Conservation (phyloP, 192 early-diverging fungal species). For the Backusella australiensis region DNA sequence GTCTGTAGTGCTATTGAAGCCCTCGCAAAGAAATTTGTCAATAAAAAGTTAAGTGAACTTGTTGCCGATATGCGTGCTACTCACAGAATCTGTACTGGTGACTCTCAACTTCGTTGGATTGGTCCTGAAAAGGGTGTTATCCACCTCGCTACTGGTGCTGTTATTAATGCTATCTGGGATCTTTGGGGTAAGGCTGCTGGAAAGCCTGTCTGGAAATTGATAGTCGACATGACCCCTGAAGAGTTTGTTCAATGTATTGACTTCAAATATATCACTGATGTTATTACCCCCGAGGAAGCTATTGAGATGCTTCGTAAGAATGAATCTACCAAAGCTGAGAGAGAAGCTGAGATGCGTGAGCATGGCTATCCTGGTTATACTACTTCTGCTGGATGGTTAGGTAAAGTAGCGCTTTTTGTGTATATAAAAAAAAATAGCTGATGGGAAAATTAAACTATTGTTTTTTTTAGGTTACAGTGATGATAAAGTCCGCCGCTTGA, state of each 20-base stretch:
- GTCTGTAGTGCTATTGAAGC: constrained; percentile 34
- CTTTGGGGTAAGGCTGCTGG: constrained; percentile 41
- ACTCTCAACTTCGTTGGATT: constrained; percentile 42
- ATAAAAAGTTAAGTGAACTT: constrained; percentile 23
- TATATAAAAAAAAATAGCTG: background rate
- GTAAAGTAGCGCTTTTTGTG: constrained; percentile 13
- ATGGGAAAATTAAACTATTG: background rate
- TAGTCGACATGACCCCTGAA: constrained; percentile 42
- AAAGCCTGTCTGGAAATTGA: constrained; percentile 46
- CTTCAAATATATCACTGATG: constrained; percentile 46
- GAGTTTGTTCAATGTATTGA: constrained; percentile 41
- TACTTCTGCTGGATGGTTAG: constrained; percentile 43
- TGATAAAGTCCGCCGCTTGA: constrained; percentile 34
- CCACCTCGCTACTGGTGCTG: constrained; percentile 41
- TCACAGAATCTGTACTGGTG: constrained; percentile 34
- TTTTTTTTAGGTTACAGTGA: constrained; percentile 38
- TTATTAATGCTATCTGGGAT: constrained; percentile 48
- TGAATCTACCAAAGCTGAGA: constrained; percentile 33
- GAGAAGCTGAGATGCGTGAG: constrained; percentile 34
- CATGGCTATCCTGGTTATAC: constrained; percentile 43
- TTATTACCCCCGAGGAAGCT: constrained; percentile 40
- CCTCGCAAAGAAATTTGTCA: constrained; percentile 34
- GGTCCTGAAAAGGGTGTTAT: constrained; percentile 44
- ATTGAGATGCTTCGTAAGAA: constrained; percentile 39
- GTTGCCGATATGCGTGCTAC: constrained; percentile 33